These are phyloP conservation scores for Rhizopogon salebrosus DNA, from an alignment of 768 basidiomycete genomes.

Conservation along the genomic window DNA sequence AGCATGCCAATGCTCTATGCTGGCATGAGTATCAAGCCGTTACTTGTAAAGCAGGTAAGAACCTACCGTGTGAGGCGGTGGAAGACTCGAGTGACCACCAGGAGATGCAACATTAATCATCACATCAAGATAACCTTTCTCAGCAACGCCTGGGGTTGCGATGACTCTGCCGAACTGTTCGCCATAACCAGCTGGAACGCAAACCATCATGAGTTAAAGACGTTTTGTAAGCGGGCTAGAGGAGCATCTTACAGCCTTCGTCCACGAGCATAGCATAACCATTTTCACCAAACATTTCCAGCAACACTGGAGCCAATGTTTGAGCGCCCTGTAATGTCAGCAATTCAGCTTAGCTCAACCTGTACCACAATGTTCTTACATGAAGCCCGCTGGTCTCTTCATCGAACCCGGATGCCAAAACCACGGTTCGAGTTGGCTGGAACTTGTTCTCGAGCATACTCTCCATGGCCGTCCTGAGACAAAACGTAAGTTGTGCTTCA, in stretches of 20 bases:
- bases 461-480: conserved; percentile 49
- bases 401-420: conserved; percentile 70
- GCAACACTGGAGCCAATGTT: conserved; percentile 41
- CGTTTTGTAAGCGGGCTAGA: background rate
- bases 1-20: conserved; percentile 79
- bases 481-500: background rate
- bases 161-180: conserved; percentile 50
- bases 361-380: conserved; percentile 22
- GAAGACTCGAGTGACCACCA: conserved; percentile 85
- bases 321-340: conserved; percentile 45
- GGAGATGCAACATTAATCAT: conserved; percentile 58
- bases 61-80: conserved; percentile 72
- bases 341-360: background rate
- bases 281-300: conserved; percentile 61
- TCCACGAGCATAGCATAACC: conserved; percentile 79
- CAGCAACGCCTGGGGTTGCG: conserved; percentile 60
- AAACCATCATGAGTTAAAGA: conserved; percentile 1
- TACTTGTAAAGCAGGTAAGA: background rate
- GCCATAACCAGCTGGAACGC: conserved; percentile 39
- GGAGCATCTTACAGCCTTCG: conserved; percentile 62
- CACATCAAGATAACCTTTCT: conserved; percentile 69
- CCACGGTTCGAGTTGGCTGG: conserved; percentile 56
- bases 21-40: conserved; percentile 2
- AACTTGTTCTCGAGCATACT: conserved; percentile 58
- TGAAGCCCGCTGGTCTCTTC: conserved; percentile 59